Conservation (phyloP, 768 basidiomycete genomes). For the Infundibulicybe gibba region DNA sequence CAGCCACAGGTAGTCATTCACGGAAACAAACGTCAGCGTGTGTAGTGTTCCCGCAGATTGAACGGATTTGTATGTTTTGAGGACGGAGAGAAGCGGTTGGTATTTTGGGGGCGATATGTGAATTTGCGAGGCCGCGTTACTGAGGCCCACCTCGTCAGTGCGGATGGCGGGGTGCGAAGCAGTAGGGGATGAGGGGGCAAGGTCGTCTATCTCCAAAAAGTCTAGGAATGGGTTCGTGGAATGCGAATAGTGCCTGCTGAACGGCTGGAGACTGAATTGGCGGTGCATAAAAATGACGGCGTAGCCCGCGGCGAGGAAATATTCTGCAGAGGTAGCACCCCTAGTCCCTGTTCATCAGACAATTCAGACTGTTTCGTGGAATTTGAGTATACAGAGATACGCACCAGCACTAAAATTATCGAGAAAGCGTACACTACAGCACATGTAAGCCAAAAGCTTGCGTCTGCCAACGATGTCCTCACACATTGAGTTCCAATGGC, state of each 20-base stretch:
- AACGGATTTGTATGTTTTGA: slow-evolving; percentile 78
- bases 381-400: slow-evolving; percentile 17
- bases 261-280: slow-evolving; percentile 96
- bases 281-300: slow-evolving; percentile 99
- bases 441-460: slow-evolving; percentile 18
- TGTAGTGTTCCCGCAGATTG: slow-evolving; percentile 72
- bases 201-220: slow-evolving; percentile 70
- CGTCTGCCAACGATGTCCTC: slow-evolving; percentile 35
- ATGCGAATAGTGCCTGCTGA: slow-evolving; percentile 96
- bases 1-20: slow-evolving; percentile 95
- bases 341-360: slow-evolving; percentile 66
- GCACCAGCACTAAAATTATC: slow-evolving; percentile 98
- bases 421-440: slow-evolving; percentile 88
- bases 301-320: slow-evolving; percentile 91
- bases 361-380: not conserved
- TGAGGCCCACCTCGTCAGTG: too few species aligned
- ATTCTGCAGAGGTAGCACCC: slow-evolving; percentile 97
- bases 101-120: too few species aligned
- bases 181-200: not conserved
- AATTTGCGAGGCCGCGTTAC: too few species aligned
- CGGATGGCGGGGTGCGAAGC: too few species aligned
- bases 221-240: slow-evolving; percentile 98
- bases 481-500: slow-evolving; percentile 98
- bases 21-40: slow-evolving; percentile 87
- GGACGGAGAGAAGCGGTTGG: slow-evolving; percentile 43